Evolutionary conservation across 225 moss, liverwort and hornwort species (phyloP), one percentile per base, ranked within the genome.

Genomic region (Polytrichum formosum): DNA sequence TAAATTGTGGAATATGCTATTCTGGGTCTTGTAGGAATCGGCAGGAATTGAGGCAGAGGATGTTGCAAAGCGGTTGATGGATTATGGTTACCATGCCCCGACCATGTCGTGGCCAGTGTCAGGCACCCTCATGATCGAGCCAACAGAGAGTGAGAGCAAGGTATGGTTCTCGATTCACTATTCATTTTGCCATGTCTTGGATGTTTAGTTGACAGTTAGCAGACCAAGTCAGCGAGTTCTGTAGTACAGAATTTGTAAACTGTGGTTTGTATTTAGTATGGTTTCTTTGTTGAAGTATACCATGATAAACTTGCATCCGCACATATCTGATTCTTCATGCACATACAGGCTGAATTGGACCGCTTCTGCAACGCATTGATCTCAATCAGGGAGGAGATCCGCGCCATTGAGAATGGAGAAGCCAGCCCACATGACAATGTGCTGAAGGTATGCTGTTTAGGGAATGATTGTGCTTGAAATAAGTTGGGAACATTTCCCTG

Each of bases 71-170:
- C 82, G 97, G 26, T 83, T 98, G 61, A 92, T 92, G 90, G 97
- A 98, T 78, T 98, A 98, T 70, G 97, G 97, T 54, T 98, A 91
- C 72, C 97, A 98, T 76, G 92, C 97, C 37, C 97, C 97, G 56
- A 98, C 97, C 67, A 98, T 98, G 97, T 98, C 97, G 13, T 98
- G 97, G 97, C 97, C 97, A 64, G 97, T 98, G 3, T 16, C 91
- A 25, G 97, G 97, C 56, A 98, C 97, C 9, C 81, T 98, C 64
- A 98, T 98, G 97, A 92, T 98, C 33, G 97, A 98, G 72, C 97
- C 97, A 26, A 98, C 97, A 9, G 97, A 98, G 66, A 98, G 97
- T 66, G 97, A 98, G 76, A 85, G 97, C 82, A 94, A 86, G 94
- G 94, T 92, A 77, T 26, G 62, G 66, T 13, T 58, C 23, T 58